A percentile compares a stretch with the other conserved stretches of the same genome.
Evolutionary conservation across 768 basidiomycete genomes (phyloP).

Genomic region (Fomitopsis serialis): DNA sequence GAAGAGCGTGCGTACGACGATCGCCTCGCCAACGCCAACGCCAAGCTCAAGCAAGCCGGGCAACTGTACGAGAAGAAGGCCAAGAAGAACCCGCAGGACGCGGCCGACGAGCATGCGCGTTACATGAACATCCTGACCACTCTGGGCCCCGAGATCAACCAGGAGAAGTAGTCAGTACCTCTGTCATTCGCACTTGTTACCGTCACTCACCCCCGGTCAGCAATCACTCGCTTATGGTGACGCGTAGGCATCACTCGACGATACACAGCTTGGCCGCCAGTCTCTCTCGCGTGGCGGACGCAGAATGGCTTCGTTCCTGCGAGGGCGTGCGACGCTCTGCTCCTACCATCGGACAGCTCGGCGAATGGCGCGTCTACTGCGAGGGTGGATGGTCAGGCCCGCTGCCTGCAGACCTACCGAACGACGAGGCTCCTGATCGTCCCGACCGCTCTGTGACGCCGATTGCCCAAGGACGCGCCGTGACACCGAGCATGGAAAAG

Average conservation of each 20-base stretch:
- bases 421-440: conserved; percentile 13
- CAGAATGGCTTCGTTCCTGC: conserved; percentile 69
- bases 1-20: conserved; percentile 79
- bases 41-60: conserved; percentile 76
- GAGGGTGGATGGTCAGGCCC: conserved; percentile 68
- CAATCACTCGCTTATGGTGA: conserved; percentile 60
- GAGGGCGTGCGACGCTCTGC: conserved; percentile 67
- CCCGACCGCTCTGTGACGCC: background rate
- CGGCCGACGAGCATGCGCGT: conserved; percentile 67
- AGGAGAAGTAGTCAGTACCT: conserved; percentile 69
- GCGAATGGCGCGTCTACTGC: conserved; percentile 68
- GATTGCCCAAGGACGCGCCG: background rate
- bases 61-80: conserved; percentile 75
- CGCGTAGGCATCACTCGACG: conserved; percentile 52
- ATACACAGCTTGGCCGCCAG: conserved; percentile 60
- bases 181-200: background rate
- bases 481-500: background rate
- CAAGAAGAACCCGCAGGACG: conserved; percentile 65
- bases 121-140: conserved; percentile 71
- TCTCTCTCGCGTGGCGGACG: conserved; percentile 68
- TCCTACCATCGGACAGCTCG: conserved; percentile 63
- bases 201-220: conserved; percentile 30
- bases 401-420: conserved; percentile 39
- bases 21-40: conserved; percentile 57
- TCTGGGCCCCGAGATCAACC: conserved; percentile 72